Evolutionary conservation across 1,284 basidiomycete species (phyloP).

Genomic region (Wallemia mellicola): DNA sequence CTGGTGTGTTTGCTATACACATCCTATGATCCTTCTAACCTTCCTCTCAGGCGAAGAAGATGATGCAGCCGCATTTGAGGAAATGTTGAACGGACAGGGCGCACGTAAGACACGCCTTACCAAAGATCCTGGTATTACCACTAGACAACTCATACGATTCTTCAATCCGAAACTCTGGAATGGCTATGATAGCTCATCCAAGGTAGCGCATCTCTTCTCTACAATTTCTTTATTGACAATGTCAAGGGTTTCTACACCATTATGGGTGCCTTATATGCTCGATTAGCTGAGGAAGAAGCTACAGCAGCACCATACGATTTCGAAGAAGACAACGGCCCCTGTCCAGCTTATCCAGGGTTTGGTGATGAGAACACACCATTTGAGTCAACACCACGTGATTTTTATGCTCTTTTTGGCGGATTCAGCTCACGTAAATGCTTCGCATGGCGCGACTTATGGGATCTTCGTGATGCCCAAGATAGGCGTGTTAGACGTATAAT

Average conservation of each 20-base stretch:
- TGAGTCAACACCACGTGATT: constrained; percentile 27
- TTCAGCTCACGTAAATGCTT: constrained; percentile 76
- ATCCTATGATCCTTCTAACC: neutral
- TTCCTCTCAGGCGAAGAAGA: neutral
- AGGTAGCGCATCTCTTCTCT: constrained; percentile 21
- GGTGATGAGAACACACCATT: constrained; percentile 11
- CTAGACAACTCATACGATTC: constrained; percentile 51
- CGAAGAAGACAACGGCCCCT: neutral
- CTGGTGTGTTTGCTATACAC: neutral
- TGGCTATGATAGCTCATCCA: constrained; percentile 34
- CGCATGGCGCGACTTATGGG: constrained; percentile 62
- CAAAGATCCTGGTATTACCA: neutral
- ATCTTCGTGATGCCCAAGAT: constrained; percentile 55
- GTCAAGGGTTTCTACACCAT: constrained; percentile 62
- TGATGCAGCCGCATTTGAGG: neutral
- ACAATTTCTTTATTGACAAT: constrained; percentile 1
- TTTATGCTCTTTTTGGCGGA: constrained; percentile 65
- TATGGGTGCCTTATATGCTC: constrained; percentile 60
- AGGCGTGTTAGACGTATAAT: constrained; percentile 54
- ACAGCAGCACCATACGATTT: constrained; percentile 23
- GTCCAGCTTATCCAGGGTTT: neutral
- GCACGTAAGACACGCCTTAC: constrained; percentile 1
- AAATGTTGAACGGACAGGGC: neutral
- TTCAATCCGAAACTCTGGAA: constrained; percentile 47
- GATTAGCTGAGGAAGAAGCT: constrained; percentile 54